Base-by-base conservation (phyloP, 805 yeast species). In the Candida tammaniensis region DNA sequence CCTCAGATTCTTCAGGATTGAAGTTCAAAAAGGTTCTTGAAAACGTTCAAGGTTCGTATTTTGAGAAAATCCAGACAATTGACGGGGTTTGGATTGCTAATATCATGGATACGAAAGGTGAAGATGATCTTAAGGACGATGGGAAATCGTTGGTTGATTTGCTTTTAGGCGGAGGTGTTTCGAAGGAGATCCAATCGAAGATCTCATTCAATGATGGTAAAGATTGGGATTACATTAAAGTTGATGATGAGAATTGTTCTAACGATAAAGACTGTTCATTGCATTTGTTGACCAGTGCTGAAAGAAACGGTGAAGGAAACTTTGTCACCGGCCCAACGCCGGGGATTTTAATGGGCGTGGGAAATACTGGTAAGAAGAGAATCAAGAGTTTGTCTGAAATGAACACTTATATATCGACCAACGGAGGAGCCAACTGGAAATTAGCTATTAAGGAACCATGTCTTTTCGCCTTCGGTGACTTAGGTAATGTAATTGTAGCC, bases 371-470 rank as follows among this genome's bases (percentile, higher is more conserved):
- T 12, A 42, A 50, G 10, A 38, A 38, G 1, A 41, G 57, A 22
- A 33, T 32, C 8, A 31, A 40, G 9, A 42, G 44, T n/a, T 12
- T 42, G 9, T 30, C 37, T 3, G 31, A 44, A n/a, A 30, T 55
- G 43, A 47, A 47, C 23, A 77, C 93, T 1, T 87, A 66, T 52
- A 52, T 85, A 6, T 82, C 95, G 0, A 62, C 82, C 37, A 87
- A 86, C 60, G 88, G 86, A 17, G 95, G 96, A 17, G 49, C 67
- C n/a, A 62, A 82, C 0, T 86, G 95, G 95, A 56, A 59, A 17
- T 52, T 63, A 36, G 73, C 78, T 1, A 47, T 77, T 10, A 74
- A 76, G 17, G 71, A 67, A 27, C 74, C 85, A 2, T 65, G 75
- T 24, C 40, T 67, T 3, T 76, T 74, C 42, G 69, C 78, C 1